Percentiles rank a stretch among this genome's conserved stretches.
Evolutionary conservation across 345 rosid species (phyloP).

Genomic region (Bruguiera gymnorhiza): DNA sequence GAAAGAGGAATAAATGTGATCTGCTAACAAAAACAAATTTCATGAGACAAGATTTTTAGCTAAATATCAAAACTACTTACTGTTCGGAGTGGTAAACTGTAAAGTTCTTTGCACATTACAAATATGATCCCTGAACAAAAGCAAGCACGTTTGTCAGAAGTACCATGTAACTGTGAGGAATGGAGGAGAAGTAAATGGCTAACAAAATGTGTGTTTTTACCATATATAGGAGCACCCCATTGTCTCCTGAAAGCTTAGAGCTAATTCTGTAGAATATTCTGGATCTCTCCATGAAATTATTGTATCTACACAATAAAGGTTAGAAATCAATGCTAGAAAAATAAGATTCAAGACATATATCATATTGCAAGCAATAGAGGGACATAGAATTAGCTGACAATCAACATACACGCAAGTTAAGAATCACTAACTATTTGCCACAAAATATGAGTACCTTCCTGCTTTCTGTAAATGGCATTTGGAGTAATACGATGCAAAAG

Average conservation of each 20-base stretch:
- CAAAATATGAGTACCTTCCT: slow-evolving; percentile 64
- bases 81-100: slow-evolving; percentile 71
- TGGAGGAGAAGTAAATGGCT: neutral
- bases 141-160: slow-evolving; percentile 3
- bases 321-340: neutral
- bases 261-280: slow-evolving; percentile 80
- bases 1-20: neutral
- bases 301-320: slow-evolving; percentile 52
- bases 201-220: slow-evolving; percentile 23
- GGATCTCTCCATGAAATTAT: slow-evolving; percentile 99
- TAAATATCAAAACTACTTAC: slow-evolving; percentile 45
- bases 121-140: slow-evolving; percentile 66
- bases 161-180: neutral
- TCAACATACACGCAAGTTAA: neutral
- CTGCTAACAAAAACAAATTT: neutral
- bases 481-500: slow-evolving; percentile 75
- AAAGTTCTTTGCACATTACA: slow-evolving; percentile 79
- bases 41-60: neutral
- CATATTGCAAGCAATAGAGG: neutral
- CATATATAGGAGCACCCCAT: slow-evolving; percentile 93
- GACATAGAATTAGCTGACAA: neutral
- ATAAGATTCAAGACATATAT: neutral
- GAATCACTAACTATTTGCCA: neutral
- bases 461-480: slow-evolving; percentile 80
- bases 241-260: slow-evolving; percentile 94